Evolutionary conservation across 805 yeast genomes (phyloP).

Genomic region (Metschnikowia santaceciliae): DNA sequence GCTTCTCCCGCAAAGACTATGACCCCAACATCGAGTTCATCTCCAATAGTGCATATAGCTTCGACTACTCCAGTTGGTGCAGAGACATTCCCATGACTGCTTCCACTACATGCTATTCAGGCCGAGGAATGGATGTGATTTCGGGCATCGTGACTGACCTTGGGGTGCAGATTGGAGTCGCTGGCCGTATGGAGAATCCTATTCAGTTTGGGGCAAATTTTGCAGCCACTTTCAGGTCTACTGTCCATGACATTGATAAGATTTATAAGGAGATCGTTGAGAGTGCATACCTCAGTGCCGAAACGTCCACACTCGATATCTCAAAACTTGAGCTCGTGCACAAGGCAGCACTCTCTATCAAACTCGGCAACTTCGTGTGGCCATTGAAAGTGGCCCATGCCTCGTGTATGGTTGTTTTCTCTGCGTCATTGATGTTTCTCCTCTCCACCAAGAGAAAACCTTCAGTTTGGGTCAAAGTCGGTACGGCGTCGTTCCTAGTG

Average conservation of each 20-base stretch:
- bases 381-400: slow-evolving; percentile 8
- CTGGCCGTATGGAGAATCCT: slow-evolving; percentile 39
- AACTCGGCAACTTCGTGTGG: slow-evolving; percentile 8
- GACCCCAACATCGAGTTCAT: slow-evolving; percentile 12
- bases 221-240: slow-evolving; percentile 8
- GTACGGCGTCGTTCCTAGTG: slow-evolving; percentile 4
- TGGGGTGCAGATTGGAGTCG: slow-evolving; percentile 41
- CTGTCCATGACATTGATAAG: slow-evolving; percentile 10
- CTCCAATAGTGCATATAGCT: slow-evolving; percentile 35
- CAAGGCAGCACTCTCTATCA: slow-evolving; percentile 9
- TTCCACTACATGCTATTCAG: slow-evolving; percentile 26
- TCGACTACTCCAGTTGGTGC: slow-evolving; percentile 50
- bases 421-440: slow-evolving; percentile 2
- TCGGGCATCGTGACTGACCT: slow-evolving; percentile 48
- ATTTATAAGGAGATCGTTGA: slow-evolving; percentile 9
- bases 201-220: slow-evolving; percentile 12
- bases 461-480: background rate
- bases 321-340: slow-evolving; percentile 12
- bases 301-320: slow-evolving; percentile 9
- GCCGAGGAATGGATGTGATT: slow-evolving; percentile 45
- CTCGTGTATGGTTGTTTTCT: background rate
- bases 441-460: background rate
- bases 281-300: background rate
- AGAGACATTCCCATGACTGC: slow-evolving; percentile 26
- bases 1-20: slow-evolving; percentile 9